These are phyloP conservation scores for Kodamaea derodonti DNA, from an alignment of 1,139 yeast species.

Conservation along the genomic window DNA sequence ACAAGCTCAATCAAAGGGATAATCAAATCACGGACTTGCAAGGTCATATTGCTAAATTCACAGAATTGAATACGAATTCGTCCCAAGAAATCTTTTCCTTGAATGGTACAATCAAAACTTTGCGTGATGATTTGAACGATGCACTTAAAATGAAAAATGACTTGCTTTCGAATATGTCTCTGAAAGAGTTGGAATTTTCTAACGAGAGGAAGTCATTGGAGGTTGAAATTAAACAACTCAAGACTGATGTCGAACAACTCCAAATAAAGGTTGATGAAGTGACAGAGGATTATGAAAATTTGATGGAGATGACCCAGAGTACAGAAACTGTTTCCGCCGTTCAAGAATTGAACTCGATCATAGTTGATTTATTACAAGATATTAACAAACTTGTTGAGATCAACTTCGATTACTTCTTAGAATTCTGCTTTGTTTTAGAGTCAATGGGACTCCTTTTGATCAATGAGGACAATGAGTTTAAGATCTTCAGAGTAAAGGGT, in stretches of 20 bases:
- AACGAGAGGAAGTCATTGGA: constrained; percentile 50
- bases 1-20: constrained; percentile 25
- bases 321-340: constrained; percentile 16
- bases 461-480: constrained; percentile 31
- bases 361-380: constrained; percentile 18
- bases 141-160: constrained; percentile 52
- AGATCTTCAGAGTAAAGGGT: constrained; percentile 69
- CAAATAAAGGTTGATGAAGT: constrained; percentile 28
- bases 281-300: constrained; percentile 52
- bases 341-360: constrained; percentile 23
- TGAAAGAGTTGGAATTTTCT: constrained; percentile 57
- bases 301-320: constrained; percentile 34
- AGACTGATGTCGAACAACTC: constrained; percentile 32
- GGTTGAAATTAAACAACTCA: constrained; percentile 46
- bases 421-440: constrained; percentile 63
- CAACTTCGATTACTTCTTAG: constrained; percentile 30
- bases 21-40: constrained; percentile 29
- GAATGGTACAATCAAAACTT: constrained; percentile 16
- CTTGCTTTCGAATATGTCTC: constrained; percentile 60
- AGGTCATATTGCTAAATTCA: constrained; percentile 19
- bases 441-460: constrained; percentile 71
- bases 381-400: constrained; percentile 18
- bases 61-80: constrained; percentile 13
- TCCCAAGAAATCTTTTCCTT: constrained; percentile 18
- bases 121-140: constrained; percentile 27